Base-by-base conservation (phyloP, 2,329 filamentous ascomycete species). In the Chrysosporium queenslandicum region DNA sequence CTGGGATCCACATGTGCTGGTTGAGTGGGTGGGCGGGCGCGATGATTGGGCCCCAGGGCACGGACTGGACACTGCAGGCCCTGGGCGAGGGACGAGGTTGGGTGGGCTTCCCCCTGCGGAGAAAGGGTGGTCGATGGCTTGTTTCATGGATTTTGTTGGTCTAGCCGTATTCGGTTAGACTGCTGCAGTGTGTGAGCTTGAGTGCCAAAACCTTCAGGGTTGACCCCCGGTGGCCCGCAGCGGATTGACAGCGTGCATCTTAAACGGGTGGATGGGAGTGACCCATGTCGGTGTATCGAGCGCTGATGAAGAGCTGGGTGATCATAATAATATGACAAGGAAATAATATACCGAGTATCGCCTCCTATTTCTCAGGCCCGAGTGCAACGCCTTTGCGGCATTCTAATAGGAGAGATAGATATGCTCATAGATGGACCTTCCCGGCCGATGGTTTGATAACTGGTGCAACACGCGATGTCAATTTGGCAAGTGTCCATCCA, bases 11-110 rank as follows among this genome's bases (percentile, higher is more conserved):
- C 48, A 27, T 14, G 29, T 23, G 39, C 39, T 34, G 29, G 48
- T 40, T 43, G n/a, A 21, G 39, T 43, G 48, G 39, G 39, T 9
- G 16, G 25, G 21, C 21, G 5, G 36, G 36, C 36, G 21, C 21
- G 27, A n/a, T 51, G 48, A 51, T 51, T 51, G 48, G 48, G 39
- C 14, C 37, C 40, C 40, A 45, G 36, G 45, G 48, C 48, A 51
- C 48, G 41, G 48, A 51, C 48, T 51, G 21, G 36, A 41, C 27
- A 21, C 46, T 21, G 23, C 37, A 21, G 25, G 30, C 30, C 45
- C 45, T 25, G 18, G 45, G 8, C 12, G 9, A 18, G 18, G 20
- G 48, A 34, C n/a, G 37, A 9, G 42, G 16, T 37, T 34, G 36
- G 36, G 47, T 37, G 47, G 48, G 39, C 27, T 6, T 23, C 14